These are phyloP conservation scores for Logfia minima DNA, from an alignment of 129 eudicot genomes.

Conservation along the genomic window DNA sequence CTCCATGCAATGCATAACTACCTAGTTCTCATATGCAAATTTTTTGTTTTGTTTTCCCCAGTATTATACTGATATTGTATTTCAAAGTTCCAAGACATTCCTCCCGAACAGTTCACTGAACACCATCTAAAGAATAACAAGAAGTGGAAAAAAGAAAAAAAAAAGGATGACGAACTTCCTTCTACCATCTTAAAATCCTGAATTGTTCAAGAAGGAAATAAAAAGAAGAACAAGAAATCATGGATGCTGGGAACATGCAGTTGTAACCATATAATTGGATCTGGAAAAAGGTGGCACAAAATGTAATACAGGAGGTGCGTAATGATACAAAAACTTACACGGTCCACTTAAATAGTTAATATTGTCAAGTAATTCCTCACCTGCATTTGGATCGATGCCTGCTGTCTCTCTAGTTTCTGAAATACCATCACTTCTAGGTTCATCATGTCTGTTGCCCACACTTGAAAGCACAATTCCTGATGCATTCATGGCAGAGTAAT, in stretches of 20 bases:
- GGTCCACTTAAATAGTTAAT: neutral
- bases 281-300: neutral
- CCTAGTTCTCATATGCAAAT: neutral
- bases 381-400: conserved; percentile 35
- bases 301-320: neutral
- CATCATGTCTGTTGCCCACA: conserved; percentile 41
- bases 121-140: conserved; percentile 9
- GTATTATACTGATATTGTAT: neutral
- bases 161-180: neutral
- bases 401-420: conserved; percentile 52
- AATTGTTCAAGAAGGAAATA: neutral
- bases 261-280: neutral
- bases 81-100: neutral
- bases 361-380: conserved; percentile 28
- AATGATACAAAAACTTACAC: neutral
- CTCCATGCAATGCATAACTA: neutral
- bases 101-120: neutral
- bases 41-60: neutral
- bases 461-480: conserved; percentile 61
- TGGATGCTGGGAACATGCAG: too few species aligned
- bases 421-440: conserved; percentile 41
- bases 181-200: neutral
- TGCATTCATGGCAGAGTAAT: conserved; percentile 52
- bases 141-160: neutral
- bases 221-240: too few species aligned